phyloP scores from a whole-genome alignment of 2,329 filamentous ascomycete genomes.

The Fusarium pilosicola region DNA sequence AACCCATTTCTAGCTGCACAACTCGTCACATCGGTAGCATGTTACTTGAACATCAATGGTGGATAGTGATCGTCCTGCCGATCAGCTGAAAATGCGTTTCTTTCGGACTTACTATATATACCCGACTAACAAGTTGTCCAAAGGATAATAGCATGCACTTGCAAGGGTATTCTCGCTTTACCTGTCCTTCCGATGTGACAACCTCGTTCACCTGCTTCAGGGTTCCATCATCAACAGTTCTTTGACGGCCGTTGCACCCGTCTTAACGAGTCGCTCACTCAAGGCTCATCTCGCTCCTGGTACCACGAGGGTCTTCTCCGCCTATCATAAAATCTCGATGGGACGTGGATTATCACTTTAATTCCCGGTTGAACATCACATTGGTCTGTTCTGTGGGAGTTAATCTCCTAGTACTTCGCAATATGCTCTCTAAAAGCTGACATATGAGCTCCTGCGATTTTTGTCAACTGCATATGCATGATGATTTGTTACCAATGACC shows the following conservation, averaged over 20 bases:
- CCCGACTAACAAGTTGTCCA: not conserved
- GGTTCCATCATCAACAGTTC: constrained; percentile 13
- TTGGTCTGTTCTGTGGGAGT: not conserved
- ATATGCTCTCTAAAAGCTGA: not conserved
- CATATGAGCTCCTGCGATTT: not conserved
- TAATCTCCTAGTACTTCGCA: not conserved
- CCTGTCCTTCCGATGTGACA: constrained; percentile 16
- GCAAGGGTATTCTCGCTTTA: constrained; percentile 20
- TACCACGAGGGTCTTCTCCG: constrained; percentile 5
- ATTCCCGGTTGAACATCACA: not conserved
- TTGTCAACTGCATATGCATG: not conserved
- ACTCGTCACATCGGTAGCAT: constrained; percentile 1
- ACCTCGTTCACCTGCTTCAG: constrained; percentile 3
- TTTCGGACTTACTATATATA: not conserved
- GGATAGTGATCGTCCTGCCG: not conserved
- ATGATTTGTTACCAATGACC: not conserved
- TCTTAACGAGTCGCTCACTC: constrained; percentile 10
- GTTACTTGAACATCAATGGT: constrained; percentile 5
- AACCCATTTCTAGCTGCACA: not conserved
- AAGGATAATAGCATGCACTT: constrained; percentile 3
- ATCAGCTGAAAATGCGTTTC: not conserved
- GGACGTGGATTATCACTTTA: constrained; percentile 25
- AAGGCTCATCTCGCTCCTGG: constrained; percentile 17
- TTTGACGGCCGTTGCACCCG: constrained; percentile 7
- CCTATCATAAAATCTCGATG: constrained; percentile 25